A percentile compares a stretch with the other conserved stretches of the same genome.
These are phyloP conservation scores for Schwanniomyces etchellsii DNA, from an alignment of 1,139 yeast species.

Conservation along the genomic window DNA sequence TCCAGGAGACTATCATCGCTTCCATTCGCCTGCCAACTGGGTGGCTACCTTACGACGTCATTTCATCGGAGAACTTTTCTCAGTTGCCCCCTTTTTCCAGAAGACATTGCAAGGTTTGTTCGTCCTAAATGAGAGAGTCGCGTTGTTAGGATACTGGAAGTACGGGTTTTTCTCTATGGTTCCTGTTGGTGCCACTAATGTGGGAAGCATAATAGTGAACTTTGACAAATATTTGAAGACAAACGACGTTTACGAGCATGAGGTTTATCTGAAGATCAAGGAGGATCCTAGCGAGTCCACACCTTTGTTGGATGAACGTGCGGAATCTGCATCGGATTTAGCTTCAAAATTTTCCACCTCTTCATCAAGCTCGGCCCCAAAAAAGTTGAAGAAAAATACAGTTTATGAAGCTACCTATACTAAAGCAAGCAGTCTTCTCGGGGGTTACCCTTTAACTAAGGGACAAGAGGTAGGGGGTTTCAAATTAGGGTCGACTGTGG, in stretches of 20 bases:
- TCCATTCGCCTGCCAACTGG: slow-evolving; percentile 97
- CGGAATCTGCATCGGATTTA: slow-evolving; percentile 5
- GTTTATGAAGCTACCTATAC: slow-evolving; percentile 94
- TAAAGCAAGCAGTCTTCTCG: slow-evolving; percentile 70
- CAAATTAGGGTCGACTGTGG: slow-evolving; percentile 92
- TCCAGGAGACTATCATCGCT: slow-evolving; percentile 97
- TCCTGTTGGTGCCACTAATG: slow-evolving; percentile 99
- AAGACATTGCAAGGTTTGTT: slow-evolving; percentile 79
- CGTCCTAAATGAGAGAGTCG: slow-evolving; percentile 91
- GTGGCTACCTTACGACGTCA: slow-evolving; percentile 90
- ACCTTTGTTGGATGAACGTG: slow-evolving; percentile 20
- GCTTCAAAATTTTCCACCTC: slow-evolving; percentile 12
- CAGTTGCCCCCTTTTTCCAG: slow-evolving; percentile 97
- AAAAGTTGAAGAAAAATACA: slow-evolving; percentile 60
- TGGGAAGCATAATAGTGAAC: slow-evolving; percentile 87
- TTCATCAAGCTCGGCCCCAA: slow-evolving; percentile 14
- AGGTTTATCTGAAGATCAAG: slow-evolving; percentile 26
- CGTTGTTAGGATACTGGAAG: slow-evolving; percentile 92
- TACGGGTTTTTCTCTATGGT: slow-evolving; percentile 98
- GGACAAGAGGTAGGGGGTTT: slow-evolving; percentile 98
- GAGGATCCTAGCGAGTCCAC: slow-evolving; percentile 19
- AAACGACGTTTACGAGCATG: slow-evolving; percentile 63
- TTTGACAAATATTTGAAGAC: slow-evolving; percentile 90
- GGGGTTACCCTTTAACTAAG: slow-evolving; percentile 83
- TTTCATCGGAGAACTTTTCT: slow-evolving; percentile 90